Evolutionary conservation across 2,329 filamentous ascomycete species (phyloP), one percentile per base, ranked within the genome.

Genomic region (Golovinomyces cichoracearum): DNA sequence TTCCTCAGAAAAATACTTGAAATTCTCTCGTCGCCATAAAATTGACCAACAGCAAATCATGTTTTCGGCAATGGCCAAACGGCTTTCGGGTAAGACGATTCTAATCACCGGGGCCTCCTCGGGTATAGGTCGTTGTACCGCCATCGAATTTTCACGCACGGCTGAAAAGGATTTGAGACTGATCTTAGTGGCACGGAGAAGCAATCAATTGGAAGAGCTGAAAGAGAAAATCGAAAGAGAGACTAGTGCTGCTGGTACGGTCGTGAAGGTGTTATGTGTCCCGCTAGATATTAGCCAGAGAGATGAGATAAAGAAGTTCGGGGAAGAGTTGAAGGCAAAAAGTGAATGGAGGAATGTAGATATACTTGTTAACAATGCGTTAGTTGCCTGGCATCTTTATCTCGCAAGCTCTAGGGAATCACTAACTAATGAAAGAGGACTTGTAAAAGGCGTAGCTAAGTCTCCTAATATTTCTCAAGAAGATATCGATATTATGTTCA

Each of bases 301-400:
- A 0, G 73, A 76, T 2, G 76, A 88, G 60, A 72, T 95, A 5
- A 70, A 71, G 48, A 66, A 65, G 40, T 86, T 95, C 59, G 77
- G 94, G 12, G 65, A 64, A 1, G 71, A 68, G 31, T 64, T 95
- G 57, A 85, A 86, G 0, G 73, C 76, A 52, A 19, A 40, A 9
- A 40, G 15, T n/a, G 86, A 85, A 60, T 95, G 83, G 67, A 75
- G 73, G 62, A 75, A 84, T 25, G 80, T 95, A 53, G 75, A 95
- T 62, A 72, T 95, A 1, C 66, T 98, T 50, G 83, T 98, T 23
- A 98, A 98, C 67, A 95, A 95, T 69, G 88, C 88, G 83, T 92
- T 64, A 62, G 80, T 47, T 27, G 27, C 12, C n/a, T 19, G 12
- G 26, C 17, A 6, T 19, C 15, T 4, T 31, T n/a, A 19, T 27